Evolutionary conservation across 148 eudicot species (phyloP).

Genomic region (Euryodendron excelsum): DNA sequence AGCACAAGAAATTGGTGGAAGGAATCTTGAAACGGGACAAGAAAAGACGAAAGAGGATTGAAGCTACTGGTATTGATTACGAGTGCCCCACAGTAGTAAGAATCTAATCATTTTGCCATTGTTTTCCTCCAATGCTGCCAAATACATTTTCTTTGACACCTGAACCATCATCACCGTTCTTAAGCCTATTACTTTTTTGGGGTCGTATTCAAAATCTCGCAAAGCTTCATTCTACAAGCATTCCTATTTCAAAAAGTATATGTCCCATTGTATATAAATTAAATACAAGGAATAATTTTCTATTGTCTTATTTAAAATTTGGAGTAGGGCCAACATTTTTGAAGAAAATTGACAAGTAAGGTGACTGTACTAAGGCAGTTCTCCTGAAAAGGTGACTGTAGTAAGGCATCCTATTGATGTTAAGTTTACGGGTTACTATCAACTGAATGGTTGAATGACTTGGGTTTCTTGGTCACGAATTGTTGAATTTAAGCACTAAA

Average conservation of each 20-base stretch:
- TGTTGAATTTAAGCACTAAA: no score
- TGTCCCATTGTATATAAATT: background rate
- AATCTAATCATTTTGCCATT: background rate
- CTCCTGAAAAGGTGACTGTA: background rate
- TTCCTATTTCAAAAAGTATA: no score
- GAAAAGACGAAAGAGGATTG: constrained; percentile 65
- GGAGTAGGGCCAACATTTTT: background rate
- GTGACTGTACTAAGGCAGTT: background rate
- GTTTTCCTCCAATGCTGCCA: background rate
- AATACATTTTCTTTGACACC: no score
- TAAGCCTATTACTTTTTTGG: no score
- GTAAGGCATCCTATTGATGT: background rate
- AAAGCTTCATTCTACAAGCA: no score
- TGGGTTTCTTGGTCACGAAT: background rate
- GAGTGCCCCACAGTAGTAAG: constrained; percentile 89
- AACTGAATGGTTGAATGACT: background rate
- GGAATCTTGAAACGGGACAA: constrained; percentile 64
- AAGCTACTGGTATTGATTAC: constrained; percentile 88
- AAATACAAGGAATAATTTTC: background rate
- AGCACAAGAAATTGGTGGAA: constrained; percentile 68
- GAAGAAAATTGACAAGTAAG: background rate
- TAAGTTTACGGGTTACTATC: background rate
- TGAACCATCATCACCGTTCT: no score
- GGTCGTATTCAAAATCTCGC: no score
- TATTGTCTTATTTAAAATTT: background rate